Evolutionary conservation across 176 grass and related monocot genomes (phyloP).

Genomic region (Zoysia pacifica): DNA sequence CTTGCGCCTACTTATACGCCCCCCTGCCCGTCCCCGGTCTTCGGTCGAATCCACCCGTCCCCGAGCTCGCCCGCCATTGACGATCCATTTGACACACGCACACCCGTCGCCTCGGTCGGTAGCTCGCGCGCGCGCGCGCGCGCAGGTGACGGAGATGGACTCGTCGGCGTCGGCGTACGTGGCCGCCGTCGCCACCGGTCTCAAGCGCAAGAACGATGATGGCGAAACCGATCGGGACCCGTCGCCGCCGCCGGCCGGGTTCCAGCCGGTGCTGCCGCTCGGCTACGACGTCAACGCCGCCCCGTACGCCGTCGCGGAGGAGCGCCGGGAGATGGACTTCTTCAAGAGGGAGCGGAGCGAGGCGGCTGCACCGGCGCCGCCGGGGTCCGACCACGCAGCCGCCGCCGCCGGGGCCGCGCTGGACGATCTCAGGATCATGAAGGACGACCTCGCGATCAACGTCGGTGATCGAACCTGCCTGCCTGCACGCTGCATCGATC

Average conservation of each 20-base stretch:
- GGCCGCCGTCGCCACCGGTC: neutral
- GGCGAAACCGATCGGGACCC: neutral
- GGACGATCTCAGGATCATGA: conserved; percentile 47
- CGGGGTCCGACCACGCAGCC: neutral
- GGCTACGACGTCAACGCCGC: conserved; percentile 7
- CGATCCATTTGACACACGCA: neutral
- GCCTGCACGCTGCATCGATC: neutral
- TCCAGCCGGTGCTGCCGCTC: neutral
- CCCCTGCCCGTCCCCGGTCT: neutral
- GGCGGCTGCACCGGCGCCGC: neutral
- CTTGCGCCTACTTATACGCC: conserved; percentile 52
- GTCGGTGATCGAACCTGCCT: conserved; percentile 46
- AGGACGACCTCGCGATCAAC: conserved; percentile 63
- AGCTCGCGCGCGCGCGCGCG: no score
- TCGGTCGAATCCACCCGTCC: conserved; percentile 7
- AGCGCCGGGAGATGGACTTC: conserved; percentile 66
- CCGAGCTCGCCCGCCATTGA: neutral
- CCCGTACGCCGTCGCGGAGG: neutral
- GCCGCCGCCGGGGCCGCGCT: neutral
- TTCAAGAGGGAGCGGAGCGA: conserved; percentile 62
- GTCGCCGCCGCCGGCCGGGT: neutral
- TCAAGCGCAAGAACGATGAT: conserved; percentile 39
- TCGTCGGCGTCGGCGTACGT: neutral
- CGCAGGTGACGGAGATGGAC: neutral
- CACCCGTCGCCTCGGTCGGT: no score